phyloP scores from a whole-genome alignment of 495 filamentous ascomycete genomes.

The Aspergillus sclerotiicarbonarius region DNA sequence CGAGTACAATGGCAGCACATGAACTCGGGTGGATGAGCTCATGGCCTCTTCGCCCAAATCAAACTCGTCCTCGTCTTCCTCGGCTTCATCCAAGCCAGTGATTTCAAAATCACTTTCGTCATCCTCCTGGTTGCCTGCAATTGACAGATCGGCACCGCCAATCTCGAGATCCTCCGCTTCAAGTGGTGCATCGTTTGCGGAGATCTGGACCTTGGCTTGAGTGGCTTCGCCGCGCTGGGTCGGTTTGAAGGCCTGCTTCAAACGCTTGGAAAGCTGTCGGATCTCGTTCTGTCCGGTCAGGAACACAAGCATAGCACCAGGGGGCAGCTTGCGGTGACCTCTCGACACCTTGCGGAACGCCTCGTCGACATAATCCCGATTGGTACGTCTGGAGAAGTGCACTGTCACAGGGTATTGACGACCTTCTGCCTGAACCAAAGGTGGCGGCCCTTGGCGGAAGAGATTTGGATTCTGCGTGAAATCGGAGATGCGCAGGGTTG shows the following conservation, averaged over 20 bases:
- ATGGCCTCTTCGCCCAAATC: conserved; percentile 60
- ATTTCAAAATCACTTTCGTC: conserved; percentile 47
- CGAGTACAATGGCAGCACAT: conserved; percentile 90
- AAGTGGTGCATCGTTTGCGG: conserved; percentile 72
- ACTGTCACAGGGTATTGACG: conserved; percentile 85
- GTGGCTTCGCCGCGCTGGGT: conserved; percentile 50
- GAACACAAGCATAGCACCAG: conserved; percentile 92
- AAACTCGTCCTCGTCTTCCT: conserved; percentile 60
- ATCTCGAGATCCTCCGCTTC: conserved; percentile 89
- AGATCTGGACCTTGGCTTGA: conserved; percentile 67
- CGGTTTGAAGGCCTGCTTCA: conserved; percentile 70
- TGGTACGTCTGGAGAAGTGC: conserved; percentile 83
- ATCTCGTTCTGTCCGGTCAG: conserved; percentile 95
- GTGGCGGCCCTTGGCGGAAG: conserved; percentile 73
- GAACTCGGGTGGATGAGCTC: conserved; percentile 67
- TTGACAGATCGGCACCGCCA: conserved; percentile 53
- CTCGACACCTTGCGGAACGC: conserved; percentile 81
- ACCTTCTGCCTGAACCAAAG: conserved; percentile 88
- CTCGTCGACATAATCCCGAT: conserved; percentile 86
- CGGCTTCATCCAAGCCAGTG: conserved; percentile 48
- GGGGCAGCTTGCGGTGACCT: conserved; percentile 87
- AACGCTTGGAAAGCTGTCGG: conserved; percentile 65
- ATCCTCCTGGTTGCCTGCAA: conserved; percentile 27
- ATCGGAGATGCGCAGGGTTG: conserved; percentile 85
- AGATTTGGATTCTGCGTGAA: conserved; percentile 80